These are phyloP conservation scores for Phyllostachys edulis DNA, from an alignment of 176 grass and related monocot genomes.

Conservation along the genomic window DNA sequence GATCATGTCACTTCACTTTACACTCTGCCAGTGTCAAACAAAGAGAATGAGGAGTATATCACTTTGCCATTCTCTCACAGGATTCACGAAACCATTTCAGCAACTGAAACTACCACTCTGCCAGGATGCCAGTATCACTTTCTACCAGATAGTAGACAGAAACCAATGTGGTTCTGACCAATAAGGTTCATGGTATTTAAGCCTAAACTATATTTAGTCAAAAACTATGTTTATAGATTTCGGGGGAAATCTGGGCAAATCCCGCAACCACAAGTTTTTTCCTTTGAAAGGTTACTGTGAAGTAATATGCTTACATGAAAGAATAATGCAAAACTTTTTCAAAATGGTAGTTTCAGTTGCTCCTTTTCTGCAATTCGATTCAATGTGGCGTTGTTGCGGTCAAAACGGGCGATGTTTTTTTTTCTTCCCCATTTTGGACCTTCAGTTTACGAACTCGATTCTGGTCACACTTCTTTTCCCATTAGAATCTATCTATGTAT, in stretches of 20 bases:
- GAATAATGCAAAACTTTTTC: neutral
- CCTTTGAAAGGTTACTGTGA: neutral
- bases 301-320: neutral
- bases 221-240: neutral
- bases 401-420: no score
- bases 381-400: no score
- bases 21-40: neutral
- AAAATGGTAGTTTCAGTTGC: no score
- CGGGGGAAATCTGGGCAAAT: no score
- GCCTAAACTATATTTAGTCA: neutral
- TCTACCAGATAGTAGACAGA: neutral
- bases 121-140: neutral
- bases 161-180: neutral
- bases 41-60: neutral
- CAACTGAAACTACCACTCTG: neutral
- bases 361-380: no score
- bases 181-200: slow-evolving; percentile 18
- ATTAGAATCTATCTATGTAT: neutral
- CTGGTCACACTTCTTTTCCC: neutral
- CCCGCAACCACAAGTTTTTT: slow-evolving; percentile 15
- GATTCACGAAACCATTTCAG: slow-evolving; percentile 18
- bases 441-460: slow-evolving; percentile 26
- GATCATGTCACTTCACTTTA: neutral
- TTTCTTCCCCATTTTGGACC: neutral
- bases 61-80: neutral